Percentiles rank a stretch among this genome's conserved stretches.
Evolutionary conservation across 495 filamentous ascomycete genomes (phyloP).

Genomic region (Corynascus novoguineensis): DNA sequence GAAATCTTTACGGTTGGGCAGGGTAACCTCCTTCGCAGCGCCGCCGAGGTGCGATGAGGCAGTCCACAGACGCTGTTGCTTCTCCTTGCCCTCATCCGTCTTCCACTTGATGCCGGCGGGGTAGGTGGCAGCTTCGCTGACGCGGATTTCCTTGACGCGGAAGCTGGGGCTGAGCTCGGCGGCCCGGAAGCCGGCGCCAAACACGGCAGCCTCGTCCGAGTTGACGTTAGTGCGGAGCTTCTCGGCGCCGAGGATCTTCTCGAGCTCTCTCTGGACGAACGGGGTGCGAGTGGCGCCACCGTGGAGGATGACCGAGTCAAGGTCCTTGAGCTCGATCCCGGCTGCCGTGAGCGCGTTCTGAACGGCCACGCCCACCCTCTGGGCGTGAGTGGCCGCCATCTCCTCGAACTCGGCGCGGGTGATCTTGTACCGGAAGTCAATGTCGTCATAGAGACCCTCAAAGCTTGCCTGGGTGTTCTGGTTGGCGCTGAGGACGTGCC

Average conservation of each 20-base stretch:
- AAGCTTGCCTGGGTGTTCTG: constrained; percentile 72
- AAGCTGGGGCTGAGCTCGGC: constrained; percentile 89
- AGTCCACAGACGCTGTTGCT: constrained; percentile 67
- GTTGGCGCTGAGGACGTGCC: constrained; percentile 93
- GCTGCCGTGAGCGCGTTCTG: constrained; percentile 69
- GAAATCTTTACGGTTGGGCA: constrained; percentile 82
- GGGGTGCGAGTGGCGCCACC: constrained; percentile 88
- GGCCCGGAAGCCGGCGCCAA: constrained; percentile 92
- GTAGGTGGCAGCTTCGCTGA: constrained; percentile 67
- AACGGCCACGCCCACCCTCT: constrained; percentile 63
- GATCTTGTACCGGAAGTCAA: constrained; percentile 91
- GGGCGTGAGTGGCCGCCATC: constrained; percentile 62
- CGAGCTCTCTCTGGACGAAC: constrained; percentile 86
- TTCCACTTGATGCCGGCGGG: constrained; percentile 68
- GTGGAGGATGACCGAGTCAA: constrained; percentile 89
- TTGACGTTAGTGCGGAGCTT: constrained; percentile 94
- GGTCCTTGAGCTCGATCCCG: constrained; percentile 63
- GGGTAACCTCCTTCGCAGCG: constrained; percentile 74
- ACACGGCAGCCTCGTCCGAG: constrained; percentile 92
- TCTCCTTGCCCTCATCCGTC: constrained; percentile 56
- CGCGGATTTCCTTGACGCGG: constrained; percentile 91
- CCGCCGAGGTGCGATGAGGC: constrained; percentile 68
- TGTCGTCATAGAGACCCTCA: constrained; percentile 82
- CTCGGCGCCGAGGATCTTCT: constrained; percentile 62
- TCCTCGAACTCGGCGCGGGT: constrained; percentile 77